Evolutionary conservation across 2,329 filamentous ascomycete species (phyloP), one percentile per base, ranked within the genome.

Genomic region (Apiospora hydei): DNA sequence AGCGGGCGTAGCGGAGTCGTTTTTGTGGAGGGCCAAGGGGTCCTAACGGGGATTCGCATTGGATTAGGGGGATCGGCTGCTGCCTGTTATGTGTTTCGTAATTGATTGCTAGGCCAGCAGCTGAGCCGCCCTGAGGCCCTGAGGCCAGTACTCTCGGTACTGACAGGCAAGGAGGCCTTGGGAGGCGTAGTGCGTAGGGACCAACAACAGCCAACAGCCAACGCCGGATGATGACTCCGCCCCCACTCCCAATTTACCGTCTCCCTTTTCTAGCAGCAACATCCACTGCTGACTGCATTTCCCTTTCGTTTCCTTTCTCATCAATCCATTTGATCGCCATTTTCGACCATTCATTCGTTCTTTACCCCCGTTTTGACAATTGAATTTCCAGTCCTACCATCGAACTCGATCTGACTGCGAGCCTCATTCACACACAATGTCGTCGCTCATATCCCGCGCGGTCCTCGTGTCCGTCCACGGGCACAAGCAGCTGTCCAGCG

Each of bases 401-500:
- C 26, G 7, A 18, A 34, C 24, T 57, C 7, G 3, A 34, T 16
- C 26, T 18, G 51, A 30, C 51, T 57, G 51, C 51, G 51, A 57
- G 14, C 16, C 51, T 21, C 14, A 34, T 61, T 21, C 30, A 61
- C 43, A 34, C 43, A 18, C 34, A 1, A 68, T 68, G 66, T n/a
- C 46, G 67, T 49, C 44, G 16, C 44, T 69, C 44, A 13, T 49
- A 16, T 14, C 67, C 67, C 26, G 67, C 16, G 44, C 44, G 0
- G 67, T 69, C 4, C 26, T 69, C 26, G 67, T 69, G 24, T 69
- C 67, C 26, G 26, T 49, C 16, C 67, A 69, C 16, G 67, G 67
- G 16, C 67, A 69, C n/a, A 68, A 68, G 66, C 66, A 68, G 66
- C 24, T 69, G 67, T 49, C 67, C 26, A 69, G 34, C 18, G 18